A percentile compares a stretch with the other conserved stretches of the same genome.
These are phyloP conservation scores for Zychaea mexicana DNA, from an alignment of 371 early-diverging fungal species.

Conservation along the genomic window DNA sequence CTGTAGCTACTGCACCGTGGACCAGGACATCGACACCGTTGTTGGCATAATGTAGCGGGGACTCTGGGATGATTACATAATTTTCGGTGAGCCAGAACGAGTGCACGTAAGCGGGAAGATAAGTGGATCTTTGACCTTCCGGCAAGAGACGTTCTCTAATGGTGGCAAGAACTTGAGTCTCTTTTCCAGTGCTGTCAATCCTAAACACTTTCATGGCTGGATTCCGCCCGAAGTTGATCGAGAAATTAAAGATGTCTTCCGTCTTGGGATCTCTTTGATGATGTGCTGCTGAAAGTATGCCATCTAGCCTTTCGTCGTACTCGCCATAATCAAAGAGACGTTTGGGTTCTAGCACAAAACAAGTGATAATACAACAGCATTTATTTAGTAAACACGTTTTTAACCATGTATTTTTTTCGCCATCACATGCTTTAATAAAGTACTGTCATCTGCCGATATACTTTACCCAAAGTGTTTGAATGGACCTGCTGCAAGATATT, in stretches of 20 bases:
- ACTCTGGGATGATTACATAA: constrained; percentile 57
- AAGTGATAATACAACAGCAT: not conserved
- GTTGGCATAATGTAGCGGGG: constrained; percentile 44
- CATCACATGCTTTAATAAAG: not conserved
- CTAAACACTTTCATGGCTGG: constrained; percentile 5
- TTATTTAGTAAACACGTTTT: too few relatives aligned
- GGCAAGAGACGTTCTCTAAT: constrained; percentile 32
- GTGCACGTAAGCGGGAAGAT: constrained; percentile 38
- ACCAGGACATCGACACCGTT: constrained; percentile 46
- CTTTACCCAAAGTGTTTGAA: constrained; percentile 59
- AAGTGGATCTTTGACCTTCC: constrained; percentile 7
- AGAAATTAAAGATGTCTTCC: constrained; percentile 50
- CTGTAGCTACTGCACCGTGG: constrained; percentile 38
- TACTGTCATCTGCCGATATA: too few relatives aligned
- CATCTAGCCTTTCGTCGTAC: constrained; percentile 43
- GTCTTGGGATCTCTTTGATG: constrained; percentile 57
- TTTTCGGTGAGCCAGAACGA: constrained; percentile 51
- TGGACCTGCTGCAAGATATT: constrained; percentile 62
- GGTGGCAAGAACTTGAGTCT: constrained; percentile 34
- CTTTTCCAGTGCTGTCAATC: constrained; percentile 4
- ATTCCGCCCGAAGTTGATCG: constrained; percentile 8
- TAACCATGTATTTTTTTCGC: not conserved
- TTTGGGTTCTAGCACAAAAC: constrained; percentile 42
- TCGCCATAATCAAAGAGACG: constrained; percentile 48
- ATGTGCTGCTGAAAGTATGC: constrained; percentile 56